phyloP scores from a whole-genome alignment of 2,329 filamentous ascomycete genomes.

The Cordyceps farinosa region DNA sequence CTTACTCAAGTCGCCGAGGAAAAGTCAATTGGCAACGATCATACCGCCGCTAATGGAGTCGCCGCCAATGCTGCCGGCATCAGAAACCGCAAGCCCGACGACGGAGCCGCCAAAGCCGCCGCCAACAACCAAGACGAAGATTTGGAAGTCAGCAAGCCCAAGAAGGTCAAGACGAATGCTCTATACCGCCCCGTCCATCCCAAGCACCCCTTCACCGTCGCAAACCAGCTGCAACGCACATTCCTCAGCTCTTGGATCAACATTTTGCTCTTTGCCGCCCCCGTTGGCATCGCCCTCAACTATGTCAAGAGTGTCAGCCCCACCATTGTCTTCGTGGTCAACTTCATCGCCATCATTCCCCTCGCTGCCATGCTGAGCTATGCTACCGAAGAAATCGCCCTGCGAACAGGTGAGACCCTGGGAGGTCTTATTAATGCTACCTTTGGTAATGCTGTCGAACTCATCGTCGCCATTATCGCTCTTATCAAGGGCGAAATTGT shows the following conservation, averaged over 20 bases:
- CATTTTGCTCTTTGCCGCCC: conserved; percentile 71
- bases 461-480: conserved; percentile 86
- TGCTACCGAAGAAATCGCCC: conserved; percentile 84
- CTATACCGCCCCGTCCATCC: conserved; percentile 47
- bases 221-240: conserved; percentile 68
- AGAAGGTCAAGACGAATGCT: conserved; percentile 36
- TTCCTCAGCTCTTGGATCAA: conserved; percentile 86
- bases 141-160: conserved; percentile 32
- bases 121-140: conserved; percentile 21
- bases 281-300: conserved; percentile 73
- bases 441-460: conserved; percentile 88
- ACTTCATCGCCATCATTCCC: conserved; percentile 91
- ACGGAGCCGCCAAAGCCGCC: conserved; percentile 22
- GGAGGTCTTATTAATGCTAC: conserved; percentile 87
- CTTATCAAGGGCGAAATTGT: conserved; percentile 68
- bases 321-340: conserved; percentile 75
- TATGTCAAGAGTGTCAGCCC: conserved; percentile 54
- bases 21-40: conserved; percentile 22
- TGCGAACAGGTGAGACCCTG: conserved; percentile 77
- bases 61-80: conserved; percentile 24
- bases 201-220: conserved; percentile 54
- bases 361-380: conserved; percentile 83
- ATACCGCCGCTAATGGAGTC: conserved; percentile 23
- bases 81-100: conserved; percentile 32
- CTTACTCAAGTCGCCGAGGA: conserved; percentile 22